Evolutionary conservation across 768 basidiomycete genomes (phyloP).

Genomic region (Neoboletus subvelutipes): DNA sequence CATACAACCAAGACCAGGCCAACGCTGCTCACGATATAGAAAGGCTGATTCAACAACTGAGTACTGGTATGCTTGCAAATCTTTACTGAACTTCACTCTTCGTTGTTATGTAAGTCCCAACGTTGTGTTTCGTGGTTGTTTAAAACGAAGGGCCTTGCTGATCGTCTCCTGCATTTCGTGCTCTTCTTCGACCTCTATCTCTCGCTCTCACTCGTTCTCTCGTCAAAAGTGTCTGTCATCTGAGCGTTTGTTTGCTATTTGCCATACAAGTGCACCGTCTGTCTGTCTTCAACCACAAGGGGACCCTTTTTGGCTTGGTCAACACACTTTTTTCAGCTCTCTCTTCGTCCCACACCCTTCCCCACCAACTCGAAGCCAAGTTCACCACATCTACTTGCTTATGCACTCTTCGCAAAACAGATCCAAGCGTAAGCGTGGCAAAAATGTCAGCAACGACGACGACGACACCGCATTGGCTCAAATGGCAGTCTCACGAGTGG

Average conservation of each 20-base stretch:
- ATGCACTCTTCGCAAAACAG: conserved; percentile 42
- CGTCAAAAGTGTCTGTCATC: conserved; percentile 28
- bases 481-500: conserved; percentile 44
- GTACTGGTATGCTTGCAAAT: conserved; percentile 33
- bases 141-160: conserved; percentile 24
- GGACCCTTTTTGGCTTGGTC: conserved; percentile 29
- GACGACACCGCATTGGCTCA: conserved; percentile 41
- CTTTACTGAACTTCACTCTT: conserved; percentile 26
- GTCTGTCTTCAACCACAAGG: conserved; percentile 24
- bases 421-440: conserved; percentile 51
- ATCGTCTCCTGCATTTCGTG: conserved; percentile 18
- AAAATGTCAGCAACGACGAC: conserved; percentile 51
- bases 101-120: conserved; percentile 37
- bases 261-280: conserved; percentile 19
- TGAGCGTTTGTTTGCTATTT: conserved; percentile 35
- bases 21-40: conserved; percentile 17
- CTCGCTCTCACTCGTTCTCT: conserved; percentile 20
- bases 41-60: conserved; percentile 30
- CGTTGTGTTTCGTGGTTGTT: conserved; percentile 23
- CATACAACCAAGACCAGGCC: conserved; percentile 24
- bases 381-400: conserved; percentile 22
- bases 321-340: conserved; percentile 28
- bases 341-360: conserved; percentile 22
- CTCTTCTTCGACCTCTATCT: conserved; percentile 20
- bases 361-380: conserved; percentile 19